Base-by-base conservation (phyloP, 1,139 yeast species). In the Geotrichum bryndzae region DNA sequence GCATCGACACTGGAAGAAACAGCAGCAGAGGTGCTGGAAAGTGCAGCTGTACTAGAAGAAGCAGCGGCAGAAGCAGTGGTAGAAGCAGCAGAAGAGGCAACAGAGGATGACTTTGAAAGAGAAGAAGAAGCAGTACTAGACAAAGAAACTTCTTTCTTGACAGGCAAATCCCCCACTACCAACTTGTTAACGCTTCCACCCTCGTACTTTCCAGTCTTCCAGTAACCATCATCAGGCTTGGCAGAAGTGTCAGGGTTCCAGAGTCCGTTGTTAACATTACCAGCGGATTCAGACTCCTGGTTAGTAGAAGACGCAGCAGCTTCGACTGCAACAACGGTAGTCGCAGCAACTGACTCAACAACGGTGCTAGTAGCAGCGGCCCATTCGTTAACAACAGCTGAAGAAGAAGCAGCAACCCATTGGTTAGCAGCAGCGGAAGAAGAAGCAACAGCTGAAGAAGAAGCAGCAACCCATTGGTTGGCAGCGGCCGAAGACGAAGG, bases 81-180 rank as follows among this genome's bases (percentile, higher is more conserved):
- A 50, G 54, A 33, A 18, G 53, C 6, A 31, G 54, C 51, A 41
- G 22, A 51, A 51, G 35, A 15, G n/a, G 45, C 33, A 35, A 27
- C 58, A n/a, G 33, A 53, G 55, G 38, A 59, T 46, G 27, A 52
- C 11, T 18, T 18, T 18, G 62, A 46, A 48, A 50, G 29, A 22
- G 59, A 31, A 41, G 54, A 38, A 23, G 27, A 31, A 18, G 33
- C 7, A 35, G 64, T 13, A 15, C 18, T 13, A 27, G 64, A 46
- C 22, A 27, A 62, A 48, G 25, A 27, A 54, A 38, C 56, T 56
- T 4, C 54, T n/a, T 15, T 15, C 6, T 41, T 15, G 22, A 6
- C 7, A 13, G 46, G 46, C 46, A 15, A 15, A 5, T 41, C 46
- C 7, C 22, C 46, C 18, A 41, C 46, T 2, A n/a, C 46, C 18